phyloP scores from a whole-genome alignment of 1,284 basidiomycete genomes.

The Agroathelia rolfsii region DNA sequence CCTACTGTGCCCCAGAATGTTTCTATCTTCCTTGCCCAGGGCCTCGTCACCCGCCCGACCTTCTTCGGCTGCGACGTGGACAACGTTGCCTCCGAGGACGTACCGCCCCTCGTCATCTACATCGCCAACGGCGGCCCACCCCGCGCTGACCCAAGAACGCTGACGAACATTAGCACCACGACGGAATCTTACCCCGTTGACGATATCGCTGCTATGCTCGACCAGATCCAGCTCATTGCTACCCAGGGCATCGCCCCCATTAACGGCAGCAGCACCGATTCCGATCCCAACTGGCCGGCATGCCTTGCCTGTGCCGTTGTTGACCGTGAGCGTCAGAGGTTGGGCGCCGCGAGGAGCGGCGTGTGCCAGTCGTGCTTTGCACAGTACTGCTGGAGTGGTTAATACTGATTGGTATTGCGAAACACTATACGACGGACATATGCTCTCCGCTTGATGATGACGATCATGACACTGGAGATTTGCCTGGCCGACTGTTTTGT shows the following conservation, averaged over 20 bases:
- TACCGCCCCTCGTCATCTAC: slow-evolving; percentile 51
- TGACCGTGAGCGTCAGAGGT: slow-evolving; percentile 36
- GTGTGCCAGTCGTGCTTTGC: slow-evolving; percentile 28
- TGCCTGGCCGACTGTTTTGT: too few species aligned
- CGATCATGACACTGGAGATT: too few species aligned
- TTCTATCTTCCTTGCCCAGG: slow-evolving; percentile 48
- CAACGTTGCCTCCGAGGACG: slow-evolving; percentile 37
- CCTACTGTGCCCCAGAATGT: slow-evolving; percentile 48
- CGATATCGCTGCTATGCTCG: slow-evolving; percentile 38
- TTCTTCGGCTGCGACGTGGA: slow-evolving; percentile 68
- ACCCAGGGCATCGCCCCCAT: slow-evolving; percentile 50
- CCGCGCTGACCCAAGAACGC: slow-evolving; percentile 24
- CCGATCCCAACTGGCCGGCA: slow-evolving; percentile 42
- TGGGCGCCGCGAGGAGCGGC: slow-evolving; percentile 22
- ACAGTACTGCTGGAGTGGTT: slow-evolving; percentile 34
- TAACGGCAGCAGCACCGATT: slow-evolving; percentile 29
- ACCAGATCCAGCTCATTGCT: slow-evolving; percentile 41
- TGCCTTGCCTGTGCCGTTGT: slow-evolving; percentile 47
- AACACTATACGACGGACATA: too few species aligned
- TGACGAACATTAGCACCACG: slow-evolving; percentile 38
- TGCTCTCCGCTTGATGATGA: too few species aligned
- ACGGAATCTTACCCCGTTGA: slow-evolving; percentile 37
- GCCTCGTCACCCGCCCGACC: slow-evolving; percentile 58
- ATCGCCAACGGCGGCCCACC: slow-evolving; percentile 37
- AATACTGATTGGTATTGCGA: too few species aligned